Evolutionary conservation across 2,329 filamentous ascomycete species (phyloP), one percentile per base, ranked within the genome.

Genomic region (Furcasterigmium furcatum): DNA sequence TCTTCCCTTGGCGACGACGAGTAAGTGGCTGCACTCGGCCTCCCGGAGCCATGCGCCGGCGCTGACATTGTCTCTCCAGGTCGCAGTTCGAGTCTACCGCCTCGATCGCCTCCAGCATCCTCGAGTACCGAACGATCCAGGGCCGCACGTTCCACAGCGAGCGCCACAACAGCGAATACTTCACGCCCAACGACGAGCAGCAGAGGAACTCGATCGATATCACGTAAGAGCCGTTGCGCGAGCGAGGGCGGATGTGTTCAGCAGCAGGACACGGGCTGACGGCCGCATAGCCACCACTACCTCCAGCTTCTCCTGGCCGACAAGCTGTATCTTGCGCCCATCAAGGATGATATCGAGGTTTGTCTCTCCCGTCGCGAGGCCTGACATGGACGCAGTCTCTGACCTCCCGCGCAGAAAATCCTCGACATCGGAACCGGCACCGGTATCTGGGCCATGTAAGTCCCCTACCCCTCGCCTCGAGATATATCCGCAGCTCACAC

Each of bases 131-230:
- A 9, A 59, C 52, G 4, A 49, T 64, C 22, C 48, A 62, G 8
- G 62, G 62, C 2, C 52, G 62, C 16, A 63, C 60, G 2, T 64
- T 57, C 24, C 62, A 64, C 43, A 54, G 51, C 39, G 59, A 60
- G 4, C 40, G 55, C 8, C 58, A 55, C 14, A 56, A 54, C 30
- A 51, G 55, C 19, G 47, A 56, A 35, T 63, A 63, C 43, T 65
- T 62, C 60, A 51, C 47, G 18, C 38, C 49, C 14, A 66, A 65
- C 32, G 64, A 67, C 41, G 59, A 60, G 22, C 48, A 44, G 18
- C 61, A 63, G 34, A 60, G 50, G n/a, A 55, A 65, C 16, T 52
- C 57, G 1, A 52, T 63, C 50, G 64, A 67, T 18, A 56, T 67
- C 44, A 53, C 16, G 30, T n/a, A n/a, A n/a, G n/a, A n/a, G n/a